Percentiles rank a stretch among this genome's conserved stretches.
These are phyloP conservation scores for Nadsonia starkeyi-henricii DNA, from an alignment of 1,139 yeast genomes.

Conservation along the genomic window DNA sequence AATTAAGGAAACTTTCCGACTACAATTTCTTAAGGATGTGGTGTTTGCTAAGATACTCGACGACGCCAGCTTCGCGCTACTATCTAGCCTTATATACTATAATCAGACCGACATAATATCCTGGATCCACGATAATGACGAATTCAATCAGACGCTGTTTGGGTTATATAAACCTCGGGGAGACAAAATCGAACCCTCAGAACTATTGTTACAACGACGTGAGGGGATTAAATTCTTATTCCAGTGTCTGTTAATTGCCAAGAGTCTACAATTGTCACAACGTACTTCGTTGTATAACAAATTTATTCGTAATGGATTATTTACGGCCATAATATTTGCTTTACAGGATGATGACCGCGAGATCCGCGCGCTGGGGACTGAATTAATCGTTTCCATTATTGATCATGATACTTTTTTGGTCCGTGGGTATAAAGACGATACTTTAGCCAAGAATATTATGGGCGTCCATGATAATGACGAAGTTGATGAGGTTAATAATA, in stretches of 20 bases:
- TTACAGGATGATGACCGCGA: conserved; percentile 38
- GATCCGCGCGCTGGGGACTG: conserved; percentile 64
- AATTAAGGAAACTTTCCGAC: conserved; percentile 59
- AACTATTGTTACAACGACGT: conserved; percentile 24
- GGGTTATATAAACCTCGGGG: conserved; percentile 31
- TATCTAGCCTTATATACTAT: conserved; percentile 50
- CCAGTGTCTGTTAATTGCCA: conserved; percentile 67
- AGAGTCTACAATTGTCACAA: conserved; percentile 50
- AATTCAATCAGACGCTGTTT: conserved; percentile 40
- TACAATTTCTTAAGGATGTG: conserved; percentile 75
- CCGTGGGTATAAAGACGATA: conserved; percentile 11
- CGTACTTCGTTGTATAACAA: conserved; percentile 51
- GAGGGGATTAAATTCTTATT: conserved; percentile 72
- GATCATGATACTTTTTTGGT: conserved; percentile 72
- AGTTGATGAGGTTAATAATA: conserved; percentile 4
- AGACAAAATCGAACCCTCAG: conserved; percentile 11
- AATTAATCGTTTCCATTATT: conserved; percentile 62
- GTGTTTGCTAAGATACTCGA: conserved; percentile 70
- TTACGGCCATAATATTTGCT: conserved; percentile 60
- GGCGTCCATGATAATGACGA: conserved; percentile 1
- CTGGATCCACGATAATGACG: conserved; percentile 43
- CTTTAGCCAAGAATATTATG: conserved; percentile 1
- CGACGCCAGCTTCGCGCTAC: conserved; percentile 55
- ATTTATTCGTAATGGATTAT: conserved; percentile 55
- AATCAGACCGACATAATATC: conserved; percentile 62